These are phyloP conservation scores for Paspalum notatum DNA, from an alignment of 176 grass and related monocot species.

Conservation along the genomic window DNA sequence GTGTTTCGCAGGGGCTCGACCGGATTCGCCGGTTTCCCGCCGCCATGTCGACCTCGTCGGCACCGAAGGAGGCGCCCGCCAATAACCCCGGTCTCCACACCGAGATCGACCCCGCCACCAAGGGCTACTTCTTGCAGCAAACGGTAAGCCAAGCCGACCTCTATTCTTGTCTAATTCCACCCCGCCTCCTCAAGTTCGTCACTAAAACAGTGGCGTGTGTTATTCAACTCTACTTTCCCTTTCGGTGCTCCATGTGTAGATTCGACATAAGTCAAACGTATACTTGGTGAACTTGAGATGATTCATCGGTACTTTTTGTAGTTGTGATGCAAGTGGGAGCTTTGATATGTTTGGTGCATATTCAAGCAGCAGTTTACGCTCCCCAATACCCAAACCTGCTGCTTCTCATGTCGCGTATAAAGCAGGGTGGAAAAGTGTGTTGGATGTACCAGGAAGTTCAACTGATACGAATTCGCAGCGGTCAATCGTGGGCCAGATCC, in stretches of 20 bases:
- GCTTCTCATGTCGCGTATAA: neutral
- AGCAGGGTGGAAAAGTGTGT: neutral
- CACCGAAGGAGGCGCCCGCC: conserved; percentile 64
- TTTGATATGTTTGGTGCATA: conserved; percentile 9
- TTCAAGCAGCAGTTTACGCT: neutral
- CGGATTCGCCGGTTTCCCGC: conserved; percentile 47
- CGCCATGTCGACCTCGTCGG: conserved; percentile 66
- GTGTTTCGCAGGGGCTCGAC: conserved; percentile 47
- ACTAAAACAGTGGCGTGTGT: neutral
- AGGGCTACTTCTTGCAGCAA: conserved; percentile 96
- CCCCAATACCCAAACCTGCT: neutral
- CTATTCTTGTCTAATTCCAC: neutral
- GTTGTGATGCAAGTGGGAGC: neutral
- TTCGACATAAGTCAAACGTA: neutral
- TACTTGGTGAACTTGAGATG: neutral
- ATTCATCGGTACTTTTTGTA: neutral
- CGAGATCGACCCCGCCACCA: conserved; percentile 72
- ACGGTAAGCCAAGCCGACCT: conserved; percentile 45
- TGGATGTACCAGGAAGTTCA: neutral
- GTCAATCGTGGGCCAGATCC: neutral
- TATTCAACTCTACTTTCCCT: neutral
- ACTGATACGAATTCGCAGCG: neutral
- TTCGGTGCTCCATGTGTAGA: neutral
- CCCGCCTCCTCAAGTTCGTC: too few species aligned
- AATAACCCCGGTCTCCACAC: conserved; percentile 80